phyloP scores from a whole-genome alignment of 1,139 yeast genomes.

The Suhomyces wounanorum region DNA sequence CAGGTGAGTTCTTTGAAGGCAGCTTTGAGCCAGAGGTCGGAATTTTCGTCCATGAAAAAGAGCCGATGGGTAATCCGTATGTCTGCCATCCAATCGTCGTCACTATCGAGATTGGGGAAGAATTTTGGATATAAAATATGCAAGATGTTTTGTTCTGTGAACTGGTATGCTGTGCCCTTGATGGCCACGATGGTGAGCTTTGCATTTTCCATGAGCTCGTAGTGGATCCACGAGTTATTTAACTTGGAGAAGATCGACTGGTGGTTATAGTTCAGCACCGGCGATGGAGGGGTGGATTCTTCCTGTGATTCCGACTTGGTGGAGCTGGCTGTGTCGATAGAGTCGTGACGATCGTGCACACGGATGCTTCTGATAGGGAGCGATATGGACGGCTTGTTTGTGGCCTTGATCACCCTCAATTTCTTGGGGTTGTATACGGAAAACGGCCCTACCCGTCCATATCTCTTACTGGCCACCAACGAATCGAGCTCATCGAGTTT shows the following conservation, averaged over 20 bases:
- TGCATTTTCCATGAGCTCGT: constrained; percentile 38
- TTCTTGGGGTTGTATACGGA: constrained; percentile 18
- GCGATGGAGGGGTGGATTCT: constrained; percentile 1
- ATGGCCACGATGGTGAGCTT: constrained; percentile 46
- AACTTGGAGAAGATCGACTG: constrained; percentile 24
- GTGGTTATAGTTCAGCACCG: not conserved
- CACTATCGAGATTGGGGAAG: constrained; percentile 48
- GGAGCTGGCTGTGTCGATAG: not conserved
- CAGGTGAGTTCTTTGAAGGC: constrained; percentile 24
- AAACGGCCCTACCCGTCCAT: constrained; percentile 37
- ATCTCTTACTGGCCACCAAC: not conserved
- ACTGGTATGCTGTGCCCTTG: constrained; percentile 41
- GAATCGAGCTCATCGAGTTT: constrained; percentile 33
- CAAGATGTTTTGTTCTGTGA: constrained; percentile 47
- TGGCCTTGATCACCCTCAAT: not conserved
- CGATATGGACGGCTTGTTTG: not conserved
- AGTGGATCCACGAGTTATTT: constrained; percentile 38
- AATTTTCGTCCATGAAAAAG: constrained; percentile 11
- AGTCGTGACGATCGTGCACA: not conserved
- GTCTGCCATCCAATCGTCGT: constrained; percentile 45
- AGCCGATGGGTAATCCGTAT: constrained; percentile 22
- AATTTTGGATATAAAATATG: constrained; percentile 51
- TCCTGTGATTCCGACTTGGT: not conserved
- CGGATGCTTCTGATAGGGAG: not conserved
- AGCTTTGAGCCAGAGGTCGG: constrained; percentile 19